Conservation (phyloP, 2,329 filamentous ascomycete genomes). For the Drechslera avenae region DNA sequence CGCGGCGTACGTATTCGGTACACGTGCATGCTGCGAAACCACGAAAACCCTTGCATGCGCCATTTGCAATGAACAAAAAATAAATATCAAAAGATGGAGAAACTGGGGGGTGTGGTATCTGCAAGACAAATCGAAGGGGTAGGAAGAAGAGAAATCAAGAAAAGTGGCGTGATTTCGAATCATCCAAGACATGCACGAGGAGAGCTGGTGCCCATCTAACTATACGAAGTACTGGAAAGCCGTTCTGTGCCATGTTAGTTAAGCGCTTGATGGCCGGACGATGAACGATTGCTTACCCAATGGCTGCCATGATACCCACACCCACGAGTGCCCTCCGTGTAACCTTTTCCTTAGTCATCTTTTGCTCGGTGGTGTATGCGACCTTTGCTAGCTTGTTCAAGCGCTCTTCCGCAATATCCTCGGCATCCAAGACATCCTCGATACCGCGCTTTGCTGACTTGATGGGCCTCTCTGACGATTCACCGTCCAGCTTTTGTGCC, state of each 20-base stretch:
- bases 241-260: constrained; percentile 30
- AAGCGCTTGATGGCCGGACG: not conserved
- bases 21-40: constrained; percentile 9
- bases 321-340: constrained; percentile 85
- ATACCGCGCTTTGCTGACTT: constrained; percentile 47
- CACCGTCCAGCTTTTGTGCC: constrained; percentile 61
- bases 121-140: constrained; percentile 13
- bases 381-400: constrained; percentile 74
- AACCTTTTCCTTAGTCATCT: constrained; percentile 83
- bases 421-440: constrained; percentile 65
- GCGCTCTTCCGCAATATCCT: constrained; percentile 55
- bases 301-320: constrained; percentile 81
- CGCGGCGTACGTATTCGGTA: constrained; percentile 10
- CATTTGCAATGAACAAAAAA: constrained; percentile 6
- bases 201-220: not conserved
- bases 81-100: constrained; percentile 5
- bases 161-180: not conserved
- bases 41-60: constrained; percentile 13
- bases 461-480: constrained; percentile 19
- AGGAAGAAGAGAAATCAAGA: constrained; percentile 3
- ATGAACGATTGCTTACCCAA: constrained; percentile 72
- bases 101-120: constrained; percentile 19
- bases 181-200: constrained; percentile 18
- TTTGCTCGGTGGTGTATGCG: constrained; percentile 65
- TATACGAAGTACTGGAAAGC: constrained; percentile 39